Evolutionary conservation across 768 basidiomycete genomes (phyloP), one percentile per base, ranked within the genome.

Genomic region (Myochromella boudieri): DNA sequence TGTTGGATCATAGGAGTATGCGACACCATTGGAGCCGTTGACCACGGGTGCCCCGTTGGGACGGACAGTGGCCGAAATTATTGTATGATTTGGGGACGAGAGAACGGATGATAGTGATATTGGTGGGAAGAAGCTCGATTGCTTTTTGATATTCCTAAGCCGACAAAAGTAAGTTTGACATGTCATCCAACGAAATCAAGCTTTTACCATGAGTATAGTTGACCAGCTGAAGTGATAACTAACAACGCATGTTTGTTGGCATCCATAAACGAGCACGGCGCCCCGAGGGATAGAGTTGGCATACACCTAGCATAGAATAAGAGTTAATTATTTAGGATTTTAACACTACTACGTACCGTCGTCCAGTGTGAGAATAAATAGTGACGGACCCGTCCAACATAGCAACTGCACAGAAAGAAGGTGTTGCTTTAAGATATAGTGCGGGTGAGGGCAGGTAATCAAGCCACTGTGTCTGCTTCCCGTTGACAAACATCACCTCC

Each of bases 401-500:
- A 0, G 82, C 88, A 3, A 80, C 88, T 6, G 90, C 94, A 55
- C 84, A 85, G 60, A 90, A 92, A 2, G 57, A 59, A 10, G 63
- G 59, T 0, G 91, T 85, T 0, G 83, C 83, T 4, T 82, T 81
- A 38, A 90, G 59, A 1, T 74, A 69, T 12, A 95, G 62, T n/a
- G 81, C 82, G 20, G 87, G 84, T 2, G 78, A 80, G 1, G 88
- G 82, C 6, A 95, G 58, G 66, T 89, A 98, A 65, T 97, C 95
- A 34, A 95, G 65, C 93, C 95, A 98, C 44, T 87, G 82, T 9
- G 82, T 86, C 48, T 85, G 79, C 67, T 82, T 84, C 26, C 78
- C 75, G 57, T 70, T 78, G 44, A 79, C 67, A 48, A 82, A 82
- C 5, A 78, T 67, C 12, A 97, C 75, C 57, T 93, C 91, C 14